Percentiles rank a stretch among this genome's conserved stretches.
phyloP scores from a whole-genome alignment of 1,139 yeast species.

The Saccharomyces hybrid region DNA sequence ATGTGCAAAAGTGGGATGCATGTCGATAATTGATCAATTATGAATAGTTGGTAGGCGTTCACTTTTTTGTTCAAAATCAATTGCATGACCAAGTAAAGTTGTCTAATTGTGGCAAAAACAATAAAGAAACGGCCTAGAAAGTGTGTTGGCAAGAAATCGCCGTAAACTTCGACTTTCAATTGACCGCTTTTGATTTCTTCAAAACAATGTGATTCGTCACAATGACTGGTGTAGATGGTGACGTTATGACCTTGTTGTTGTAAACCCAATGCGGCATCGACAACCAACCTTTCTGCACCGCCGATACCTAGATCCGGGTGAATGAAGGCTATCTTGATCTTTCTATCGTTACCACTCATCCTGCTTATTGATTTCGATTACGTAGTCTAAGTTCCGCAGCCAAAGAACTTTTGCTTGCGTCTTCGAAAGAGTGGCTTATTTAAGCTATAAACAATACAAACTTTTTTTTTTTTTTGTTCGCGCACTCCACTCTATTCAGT shows the following conservation, averaged over 20 bases:
- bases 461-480: background rate
- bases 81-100: constrained; percentile 52
- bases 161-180: constrained; percentile 62
- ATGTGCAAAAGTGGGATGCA: constrained; percentile 68
- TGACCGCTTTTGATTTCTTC: constrained; percentile 65
- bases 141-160: constrained; percentile 73
- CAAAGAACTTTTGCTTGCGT: background rate
- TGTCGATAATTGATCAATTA: constrained; percentile 83
- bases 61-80: constrained; percentile 47
- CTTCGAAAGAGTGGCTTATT: background rate
- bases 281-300: constrained; percentile 93
- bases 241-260: constrained; percentile 63
- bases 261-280: constrained; percentile 87
- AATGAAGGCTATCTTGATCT: constrained; percentile 64
- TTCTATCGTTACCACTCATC: background rate
- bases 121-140: constrained; percentile 63
- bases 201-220: constrained; percentile 79
- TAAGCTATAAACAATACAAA: background rate
- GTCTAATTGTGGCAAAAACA: constrained; percentile 77
- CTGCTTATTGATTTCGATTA: background rate
- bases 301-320: constrained; percentile 97
- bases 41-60: constrained; percentile 54
- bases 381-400: too few species aligned
- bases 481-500: background rate
- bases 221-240: constrained; percentile 76